Evolutionary conservation across 1,284 basidiomycete species (phyloP), one percentile per base, ranked within the genome.

Genomic region (Ceratobasidium sp.): DNA sequence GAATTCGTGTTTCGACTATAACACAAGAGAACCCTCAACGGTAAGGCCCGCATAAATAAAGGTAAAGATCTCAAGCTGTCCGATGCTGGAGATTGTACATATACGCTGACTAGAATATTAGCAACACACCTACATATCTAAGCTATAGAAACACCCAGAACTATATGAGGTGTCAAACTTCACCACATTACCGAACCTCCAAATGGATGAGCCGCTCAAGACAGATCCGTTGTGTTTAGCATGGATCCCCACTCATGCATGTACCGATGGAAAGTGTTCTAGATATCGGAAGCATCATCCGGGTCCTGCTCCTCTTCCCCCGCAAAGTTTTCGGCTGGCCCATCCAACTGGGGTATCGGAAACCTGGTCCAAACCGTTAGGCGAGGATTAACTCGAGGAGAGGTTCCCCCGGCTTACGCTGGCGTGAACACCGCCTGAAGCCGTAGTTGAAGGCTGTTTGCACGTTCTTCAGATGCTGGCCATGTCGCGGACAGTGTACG

Each of bases 231-330:
- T 39, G 36, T 6, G 14, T 39, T 39, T 28, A 32, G 53, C 53
- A 57, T 36, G 16, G 41, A 41, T 3, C 46, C 32, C 60, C 60
- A 62, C 30, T 62, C 45, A 23, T 62, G 46, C 45, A 62, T 48
- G 23, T 48, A 62, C 12, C 36, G 60, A 28, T 62, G 28, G 36
- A 62, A 62, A 1, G 43, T 14, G 18, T 23, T 36, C 2, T 43
- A 48, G n/a, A 62, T 48, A 23, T 46, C 59, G 28, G 28, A n/a
- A 4, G 32, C 30, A 16, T 50, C 46, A 8, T 62, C 60, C 3
- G 18, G 3, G 9, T 62, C 60, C 23, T 48, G 60, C 21, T 62
- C 60, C 1, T 8, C 43, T n/a, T 50, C 18, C 3, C 16, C 28
- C 18, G 46, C 2, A 5, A 30, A 1, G 18, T 9, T 28, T 18